A percentile compares a stretch with the other conserved stretches of the same genome.
These are phyloP conservation scores for Spergularia marina DNA, from an alignment of 148 eudicot genomes.

Conservation along the genomic window DNA sequence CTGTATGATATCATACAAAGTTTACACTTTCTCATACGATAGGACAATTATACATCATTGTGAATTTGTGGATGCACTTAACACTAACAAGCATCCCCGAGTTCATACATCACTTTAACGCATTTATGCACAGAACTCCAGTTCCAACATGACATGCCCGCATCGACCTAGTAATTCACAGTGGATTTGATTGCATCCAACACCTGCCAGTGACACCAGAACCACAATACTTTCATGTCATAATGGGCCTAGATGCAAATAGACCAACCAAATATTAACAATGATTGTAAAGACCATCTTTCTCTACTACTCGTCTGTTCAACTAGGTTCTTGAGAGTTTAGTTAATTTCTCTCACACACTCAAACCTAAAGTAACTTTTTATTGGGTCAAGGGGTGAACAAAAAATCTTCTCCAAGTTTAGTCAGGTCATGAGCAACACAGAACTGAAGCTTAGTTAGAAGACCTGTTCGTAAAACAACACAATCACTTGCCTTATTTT, in stretches of 20 bases:
- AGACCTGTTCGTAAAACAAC: not conserved
- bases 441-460: not conserved
- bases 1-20: too few relatives aligned
- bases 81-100: too few relatives aligned
- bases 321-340: too few relatives aligned
- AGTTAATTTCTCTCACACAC: too few relatives aligned
- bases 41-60: too few relatives aligned
- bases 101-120: too few relatives aligned
- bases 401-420: not conserved
- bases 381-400: too few relatives aligned
- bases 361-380: not conserved
- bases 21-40: too few relatives aligned
- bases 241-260: not conserved
- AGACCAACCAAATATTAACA: not conserved
- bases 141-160: not conserved
- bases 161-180: slow-evolving; percentile 48
- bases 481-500: slow-evolving; percentile 63
- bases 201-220: slow-evolving; percentile 44
- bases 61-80: too few relatives aligned
- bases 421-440: not conserved
- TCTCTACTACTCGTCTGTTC: too few relatives aligned
- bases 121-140: too few relatives aligned
- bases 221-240: not conserved
- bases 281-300: too few relatives aligned
- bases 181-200: slow-evolving; percentile 82